These are phyloP conservation scores for Sporothrix brunneoviolacea DNA, from an alignment of 2,329 filamentous ascomycete species.

Conservation along the genomic window DNA sequence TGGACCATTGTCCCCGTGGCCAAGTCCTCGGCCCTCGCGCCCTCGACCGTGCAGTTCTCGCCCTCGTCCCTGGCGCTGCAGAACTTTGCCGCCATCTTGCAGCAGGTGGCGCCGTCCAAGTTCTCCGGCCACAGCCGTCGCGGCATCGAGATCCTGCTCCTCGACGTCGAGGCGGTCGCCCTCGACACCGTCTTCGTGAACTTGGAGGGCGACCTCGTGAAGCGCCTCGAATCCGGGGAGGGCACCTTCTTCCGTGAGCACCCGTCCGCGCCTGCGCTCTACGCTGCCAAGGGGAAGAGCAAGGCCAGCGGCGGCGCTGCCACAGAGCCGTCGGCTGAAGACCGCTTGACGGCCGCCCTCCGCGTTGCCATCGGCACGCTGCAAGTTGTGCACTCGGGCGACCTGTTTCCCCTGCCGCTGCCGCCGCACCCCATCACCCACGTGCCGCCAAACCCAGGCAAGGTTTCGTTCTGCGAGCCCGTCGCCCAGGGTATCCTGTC, in stretches of 20 bases:
- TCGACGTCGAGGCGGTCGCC: slow-evolving; percentile 72
- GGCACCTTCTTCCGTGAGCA: slow-evolving; percentile 69
- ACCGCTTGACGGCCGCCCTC: slow-evolving; percentile 58
- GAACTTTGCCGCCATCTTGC: slow-evolving; percentile 67
- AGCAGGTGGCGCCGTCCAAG: slow-evolving; percentile 68
- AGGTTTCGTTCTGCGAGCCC: slow-evolving; percentile 88
- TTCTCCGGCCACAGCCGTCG: slow-evolving; percentile 64
- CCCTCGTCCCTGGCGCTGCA: slow-evolving; percentile 67
- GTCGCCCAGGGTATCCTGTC: slow-evolving; percentile 80
- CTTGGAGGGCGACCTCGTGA: slow-evolving; percentile 72
- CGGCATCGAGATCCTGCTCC: slow-evolving; percentile 74
- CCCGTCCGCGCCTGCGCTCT: slow-evolving; percentile 28
- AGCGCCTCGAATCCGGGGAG: slow-evolving; percentile 75
- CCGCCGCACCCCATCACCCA: slow-evolving; percentile 83
- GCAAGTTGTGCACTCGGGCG: slow-evolving; percentile 74
- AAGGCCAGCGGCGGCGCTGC: slow-evolving; percentile 22
- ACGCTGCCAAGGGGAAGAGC: slow-evolving; percentile 26
- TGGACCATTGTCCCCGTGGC: slow-evolving; percentile 84
- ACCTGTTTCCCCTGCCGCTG: slow-evolving; percentile 70
- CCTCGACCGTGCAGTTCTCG: slow-evolving; percentile 74
- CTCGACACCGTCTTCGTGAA: slow-evolving; percentile 83
- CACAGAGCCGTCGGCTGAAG: slow-evolving; percentile 36
- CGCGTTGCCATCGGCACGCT: slow-evolving; percentile 67
- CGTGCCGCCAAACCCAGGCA: slow-evolving; percentile 73
- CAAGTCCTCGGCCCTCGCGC: slow-evolving; percentile 56